phyloP scores from a whole-genome alignment of 176 grass and related monocot species.

The barley (Hordeum vulgare) region MorexV3_pseudomolecules_assembly NC_058520.1:411322634-411323133 shows the following conservation, averaged over 20 bases:
- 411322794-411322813: conserved; percentile 98
- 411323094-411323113: not conserved
- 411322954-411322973: conserved; percentile 4
- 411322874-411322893: not conserved
- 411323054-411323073: conserved; percentile 84
- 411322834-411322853: not conserved
- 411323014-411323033: conserved; percentile 76
- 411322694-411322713: not conserved
- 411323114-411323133: not conserved
- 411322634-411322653: not conserved
- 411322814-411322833: conserved; percentile 23
- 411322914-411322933: not conserved
- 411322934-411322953: not conserved
- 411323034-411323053: conserved; percentile 89
- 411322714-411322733: conserved; percentile 15
- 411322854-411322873: not conserved
- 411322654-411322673: not conserved
- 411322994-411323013: conserved; percentile 71
- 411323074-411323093: conserved; percentile 50
- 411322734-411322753: conserved; percentile 84
- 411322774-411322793: conserved; percentile 90
- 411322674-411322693: conserved; percentile 5
- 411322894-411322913: not conserved
- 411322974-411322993: conserved; percentile 1
- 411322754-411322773: conserved; percentile 91